Base-by-base conservation (phyloP, 2,329 filamentous ascomycete species). In the Fusarium albidum region DNA sequence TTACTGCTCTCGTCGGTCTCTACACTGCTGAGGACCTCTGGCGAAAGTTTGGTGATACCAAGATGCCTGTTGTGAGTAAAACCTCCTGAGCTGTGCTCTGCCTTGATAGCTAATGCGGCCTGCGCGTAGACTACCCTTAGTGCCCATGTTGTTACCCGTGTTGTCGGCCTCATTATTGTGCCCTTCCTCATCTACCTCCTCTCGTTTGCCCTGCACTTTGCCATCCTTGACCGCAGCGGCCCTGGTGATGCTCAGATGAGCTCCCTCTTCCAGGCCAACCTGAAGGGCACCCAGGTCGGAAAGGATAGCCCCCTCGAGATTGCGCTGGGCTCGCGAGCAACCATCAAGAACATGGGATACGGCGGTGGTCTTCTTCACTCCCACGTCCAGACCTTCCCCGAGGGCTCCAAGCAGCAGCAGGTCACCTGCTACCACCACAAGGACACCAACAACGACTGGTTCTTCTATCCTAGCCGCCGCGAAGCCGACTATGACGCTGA, bases 161-260 rank as follows among this genome's bases (percentile, higher is more conserved):
- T 96, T 14, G 80, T 94, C 55, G 92, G 92, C 41, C 82, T 99
- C 54, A 99, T 99, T 59, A 71, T 96, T 57, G 83, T 99, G 43
- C 95, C 95, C 7, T 80, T 96, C 69, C 78, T 94, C 52, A 92
- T 99, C 67, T 99, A 99, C 79, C 88, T 97, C 77, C 88, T 97
- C 72, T 96, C 92, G 35, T 99, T 99, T 74, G 96, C 90, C 66
- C 77, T 96, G 47, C 95, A 99, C 77, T 99, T 99, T 75, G 82
- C 92, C 58, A 91, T 99, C 59, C 84, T 99, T 52, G 91, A 96
- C 74, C 94, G 92, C 77, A 94, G 89, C 67, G 95, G 95, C 15
- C 95, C 96, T 8, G 95, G 95, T 48, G 95, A 99, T 78, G 95
- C 95, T n/a, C 95, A 99, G 77, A 99, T 99, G 95, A 97, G 93